phyloP scores from a whole-genome alignment of 169 alveolate species.

The Perkinsus marinus region DNA sequence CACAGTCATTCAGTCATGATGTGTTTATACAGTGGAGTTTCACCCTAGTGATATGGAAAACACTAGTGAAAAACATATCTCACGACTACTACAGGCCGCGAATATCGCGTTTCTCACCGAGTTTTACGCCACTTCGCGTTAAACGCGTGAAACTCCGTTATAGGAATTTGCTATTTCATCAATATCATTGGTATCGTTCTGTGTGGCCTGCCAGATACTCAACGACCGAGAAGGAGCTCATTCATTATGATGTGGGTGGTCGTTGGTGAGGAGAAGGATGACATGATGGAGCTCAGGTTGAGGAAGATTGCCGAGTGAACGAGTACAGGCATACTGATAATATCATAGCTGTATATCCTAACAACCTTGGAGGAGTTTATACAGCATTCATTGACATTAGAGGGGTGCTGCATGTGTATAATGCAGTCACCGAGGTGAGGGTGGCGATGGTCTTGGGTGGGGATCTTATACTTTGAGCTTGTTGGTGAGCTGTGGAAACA shows the following conservation, averaged over 20 bases:
- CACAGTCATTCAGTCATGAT: too few relatives aligned
- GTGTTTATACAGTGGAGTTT: too few relatives aligned
- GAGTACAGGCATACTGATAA: neutral
- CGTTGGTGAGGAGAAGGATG: too few relatives aligned
- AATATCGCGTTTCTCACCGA: too few relatives aligned
- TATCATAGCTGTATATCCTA: neutral
- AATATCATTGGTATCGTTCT: neutral
- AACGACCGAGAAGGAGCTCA: neutral
- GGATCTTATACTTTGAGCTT: too few relatives aligned
- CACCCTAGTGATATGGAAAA: too few relatives aligned
- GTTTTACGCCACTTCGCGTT: too few relatives aligned
- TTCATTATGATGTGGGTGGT: neutral
- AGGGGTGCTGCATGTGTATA: neutral
- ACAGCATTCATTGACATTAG: neutral
- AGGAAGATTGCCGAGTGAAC: neutral
- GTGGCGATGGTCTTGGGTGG: too few relatives aligned
- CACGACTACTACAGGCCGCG: too few relatives aligned
- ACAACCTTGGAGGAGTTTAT: neutral
- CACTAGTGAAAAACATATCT: too few relatives aligned
- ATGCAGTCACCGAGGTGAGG: neutral
- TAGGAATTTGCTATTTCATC: neutral
- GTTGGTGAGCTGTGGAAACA: too few relatives aligned
- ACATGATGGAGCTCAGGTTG: neutral
- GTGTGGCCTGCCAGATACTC: neutral
- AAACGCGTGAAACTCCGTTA: too few relatives aligned